These are phyloP conservation scores for Tetradesmus lagerheimii DNA, from an alignment of 139 green algal species.

Conservation along the genomic window DNA sequence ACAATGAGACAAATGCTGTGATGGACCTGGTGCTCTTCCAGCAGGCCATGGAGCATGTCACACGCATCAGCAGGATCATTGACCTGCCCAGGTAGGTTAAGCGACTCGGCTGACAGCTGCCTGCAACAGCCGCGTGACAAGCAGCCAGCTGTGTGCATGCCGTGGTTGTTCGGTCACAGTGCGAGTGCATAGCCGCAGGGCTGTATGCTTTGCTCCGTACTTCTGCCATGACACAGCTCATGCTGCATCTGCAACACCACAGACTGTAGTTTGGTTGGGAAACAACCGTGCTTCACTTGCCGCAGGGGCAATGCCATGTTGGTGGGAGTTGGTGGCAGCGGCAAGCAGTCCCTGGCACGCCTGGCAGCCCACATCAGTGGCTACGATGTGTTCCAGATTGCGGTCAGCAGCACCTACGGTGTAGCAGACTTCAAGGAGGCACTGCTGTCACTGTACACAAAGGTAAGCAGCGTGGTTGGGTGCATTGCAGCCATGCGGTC, in stretches of 20 bases:
- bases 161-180: no score
- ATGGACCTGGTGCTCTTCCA: constrained; percentile 93
- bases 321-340: constrained; percentile 85
- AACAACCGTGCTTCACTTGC: no score
- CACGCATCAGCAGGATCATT: constrained; percentile 87
- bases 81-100: constrained; percentile 66
- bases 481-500: neutral
- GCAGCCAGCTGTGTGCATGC: neutral
- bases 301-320: constrained; percentile 87
- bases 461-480: neutral
- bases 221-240: no score
- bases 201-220: no score
- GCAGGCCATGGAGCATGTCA: constrained; percentile 89
- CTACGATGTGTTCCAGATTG: constrained; percentile 89
- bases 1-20: constrained; percentile 90
- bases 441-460: constrained; percentile 83
- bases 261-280: no score
- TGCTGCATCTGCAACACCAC: no score
- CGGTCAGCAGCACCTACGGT: constrained; percentile 82
- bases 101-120: neutral
- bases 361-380: constrained; percentile 86
- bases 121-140: neutral
- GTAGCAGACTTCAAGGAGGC: constrained; percentile 89
- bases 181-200: no score
- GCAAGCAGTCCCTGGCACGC: constrained; percentile 84